Evolutionary conservation across 371 early-diverging fungal species (phyloP), one percentile per base, ranked within the genome.

Genomic region (Actinomortierella wolfii): DNA sequence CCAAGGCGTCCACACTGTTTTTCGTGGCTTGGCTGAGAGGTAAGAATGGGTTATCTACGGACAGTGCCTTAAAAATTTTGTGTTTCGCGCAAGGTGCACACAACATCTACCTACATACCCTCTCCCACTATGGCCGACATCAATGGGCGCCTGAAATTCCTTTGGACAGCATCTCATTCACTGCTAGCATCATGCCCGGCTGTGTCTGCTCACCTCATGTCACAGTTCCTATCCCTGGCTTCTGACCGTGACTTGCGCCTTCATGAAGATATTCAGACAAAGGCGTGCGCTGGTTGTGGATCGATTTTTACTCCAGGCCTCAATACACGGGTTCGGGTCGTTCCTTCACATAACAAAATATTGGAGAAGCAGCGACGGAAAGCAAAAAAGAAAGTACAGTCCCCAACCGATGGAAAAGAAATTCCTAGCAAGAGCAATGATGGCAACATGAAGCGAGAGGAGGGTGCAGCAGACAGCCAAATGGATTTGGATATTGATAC

Each of bases 261-360:
- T 2, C 73, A 65, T 40, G 62, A 66, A n/a, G 73, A 71, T 41
- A 65, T 71, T 51, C 73, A 66, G 25, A 42, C 66, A n/a, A 57
- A 51, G 28, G 53, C 66, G 7, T 71, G 73, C 14, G 58, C 73
- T 26, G 73, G 66, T 29, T 71, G 73, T 34, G 73, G 73, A 17
- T 61, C 73, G 43, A 71, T 71, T 43, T 71, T 71, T 56, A 44
- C 61, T 4, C 73, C 73, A 0, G 73, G 73, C 1, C n/a, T 71
- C 50, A 71, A 71, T 43, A 25, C 59, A 17, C 60, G 57, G 21
- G 62, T 71, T 28, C 52, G 57, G n/a, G 47, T 71, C 20, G 62
- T 66, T 17, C 62, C 70, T 11, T 60, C 61, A 1, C 3, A 25
- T 0, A 62, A 59, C 39, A 66, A 65, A 1, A 47, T 39, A 20